A percentile compares a stretch with the other conserved stretches of the same genome.
Conservation (phyloP, 169 alveolate species). For the Perkinsus marinus region DNA sequence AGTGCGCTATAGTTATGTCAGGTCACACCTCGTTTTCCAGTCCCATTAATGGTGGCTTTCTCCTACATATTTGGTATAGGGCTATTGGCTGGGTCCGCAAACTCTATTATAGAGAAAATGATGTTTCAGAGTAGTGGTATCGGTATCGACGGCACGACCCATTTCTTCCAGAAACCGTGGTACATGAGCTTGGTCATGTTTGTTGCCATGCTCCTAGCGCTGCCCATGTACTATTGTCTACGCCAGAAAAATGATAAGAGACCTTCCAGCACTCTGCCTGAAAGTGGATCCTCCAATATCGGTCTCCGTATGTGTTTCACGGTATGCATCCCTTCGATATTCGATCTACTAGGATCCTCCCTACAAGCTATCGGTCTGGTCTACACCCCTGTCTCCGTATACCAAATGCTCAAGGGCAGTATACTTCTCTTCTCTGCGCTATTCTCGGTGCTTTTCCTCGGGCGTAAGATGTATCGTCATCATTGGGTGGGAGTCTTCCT, state of each 20-base stretch:
- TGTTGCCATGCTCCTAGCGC: background rate
- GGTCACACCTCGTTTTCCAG: background rate
- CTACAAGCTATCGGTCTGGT: background rate
- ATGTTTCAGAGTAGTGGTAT: background rate
- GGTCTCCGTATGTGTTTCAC: background rate
- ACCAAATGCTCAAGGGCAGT: conserved; percentile 1
- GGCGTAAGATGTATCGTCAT: background rate
- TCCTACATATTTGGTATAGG: background rate
- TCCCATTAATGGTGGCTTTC: background rate
- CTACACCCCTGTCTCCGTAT: background rate
- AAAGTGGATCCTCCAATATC: no score
- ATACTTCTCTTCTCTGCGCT: background rate
- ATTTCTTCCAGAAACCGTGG: background rate
- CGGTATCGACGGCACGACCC: background rate
- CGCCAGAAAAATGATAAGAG: background rate
- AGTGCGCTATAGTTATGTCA: background rate
- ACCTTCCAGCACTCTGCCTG: no score
- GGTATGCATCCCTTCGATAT: background rate
- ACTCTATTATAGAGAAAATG: background rate
- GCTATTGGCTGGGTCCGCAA: background rate
- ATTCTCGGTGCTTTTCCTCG: background rate
- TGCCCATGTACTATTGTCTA: no score
- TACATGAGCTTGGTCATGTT: background rate
- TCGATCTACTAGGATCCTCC: background rate
- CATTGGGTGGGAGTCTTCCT: background rate